Base-by-base conservation (phyloP, 306 rosid species). In the Cucumis hystrix region DNA sequence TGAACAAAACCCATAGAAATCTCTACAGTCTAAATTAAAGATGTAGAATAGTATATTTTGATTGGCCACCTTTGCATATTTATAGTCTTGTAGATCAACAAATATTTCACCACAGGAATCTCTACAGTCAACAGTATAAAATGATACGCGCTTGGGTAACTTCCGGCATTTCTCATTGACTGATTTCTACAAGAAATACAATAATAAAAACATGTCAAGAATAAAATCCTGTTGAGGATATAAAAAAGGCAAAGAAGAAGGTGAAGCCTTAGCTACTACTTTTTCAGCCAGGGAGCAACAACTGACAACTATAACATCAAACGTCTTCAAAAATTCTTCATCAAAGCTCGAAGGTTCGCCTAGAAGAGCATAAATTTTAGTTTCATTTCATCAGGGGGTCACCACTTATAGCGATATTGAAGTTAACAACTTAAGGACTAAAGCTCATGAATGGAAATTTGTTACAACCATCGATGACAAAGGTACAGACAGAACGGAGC, bases 21-120 rank as follows among this genome's bases (percentile, higher is more conserved):
- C 8, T 35, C 39, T 3, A 75, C 37, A 33, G 37, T 33, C 57
- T 49, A 30, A 77, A 9, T 49, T 21, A 72, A 3, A 39, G 11
- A 63, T 14, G 21, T 10, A 47, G 18, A 17, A 52, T 63, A 28
- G 16, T 23, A 33, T 52, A 76, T 33, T 30, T 43, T 52, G 10
- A 76, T 58, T 35, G 16, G 74, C 64, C 69, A 92, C 99, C 96
- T 90, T 92, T 5, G 95, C 87, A 80, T 90, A 92, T 70, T 79
- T 86, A 83, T 95, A 90, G 74, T 89, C 86, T 81, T 85, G 95
- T 77, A 95, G 88, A 77, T 95, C 97, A 79, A 92, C 97, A 88
- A 95, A 95, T 79, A 95, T 87, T 92, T 95, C 97, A 63, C 98
- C 97, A 85, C 91, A 95, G 35, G 98, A 92, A 79, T 95, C 97